These are phyloP conservation scores for Pseudocercospora ulei DNA, from an alignment of 2,329 filamentous ascomycete genomes.

Conservation along the genomic window DNA sequence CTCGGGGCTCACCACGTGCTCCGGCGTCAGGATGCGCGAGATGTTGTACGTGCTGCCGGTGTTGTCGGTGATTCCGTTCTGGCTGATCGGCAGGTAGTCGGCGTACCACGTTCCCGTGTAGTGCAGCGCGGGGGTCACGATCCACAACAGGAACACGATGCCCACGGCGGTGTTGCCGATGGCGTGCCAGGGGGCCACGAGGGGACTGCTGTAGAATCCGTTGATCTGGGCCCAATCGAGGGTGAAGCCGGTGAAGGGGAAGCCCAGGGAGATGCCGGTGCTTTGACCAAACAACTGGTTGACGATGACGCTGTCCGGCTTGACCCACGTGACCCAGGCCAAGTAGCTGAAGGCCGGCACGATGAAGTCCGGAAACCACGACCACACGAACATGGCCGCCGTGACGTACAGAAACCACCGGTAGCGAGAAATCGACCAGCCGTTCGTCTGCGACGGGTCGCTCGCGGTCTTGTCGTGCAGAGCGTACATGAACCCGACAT, in stretches of 20 bases:
- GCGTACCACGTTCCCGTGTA: conserved; percentile 71
- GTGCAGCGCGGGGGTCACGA: conserved; percentile 27
- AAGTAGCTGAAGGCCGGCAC: conserved; percentile 82
- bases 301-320: conserved; percentile 69
- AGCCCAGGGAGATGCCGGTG: conserved; percentile 25
- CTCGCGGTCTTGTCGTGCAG: conserved; percentile 47
- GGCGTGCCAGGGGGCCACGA: conserved; percentile 34
- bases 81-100: conserved; percentile 77
- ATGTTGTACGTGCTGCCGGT: conserved; percentile 77
- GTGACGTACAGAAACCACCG: conserved; percentile 73
- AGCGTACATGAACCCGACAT: conserved; percentile 51
- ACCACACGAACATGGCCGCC: conserved; percentile 61
- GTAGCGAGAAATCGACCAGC: conserved; percentile 73
- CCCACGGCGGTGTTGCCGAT: conserved; percentile 26
- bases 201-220: conserved; percentile 67
- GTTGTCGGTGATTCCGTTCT: conserved; percentile 75
- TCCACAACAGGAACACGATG: conserved; percentile 23
- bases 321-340: conserved; percentile 77
- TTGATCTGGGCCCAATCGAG: conserved; percentile 81
- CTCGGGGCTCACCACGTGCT: conserved; percentile 67
- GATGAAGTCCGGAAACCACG: conserved; percentile 68
- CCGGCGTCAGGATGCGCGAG: conserved; percentile 63
- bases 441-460: conserved; percentile 49
- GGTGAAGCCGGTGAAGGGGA: conserved; percentile 57
- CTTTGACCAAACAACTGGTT: conserved; percentile 26